Base-by-base conservation (phyloP, 768 basidiomycete species). In the Kwoniella sp. region DNA sequence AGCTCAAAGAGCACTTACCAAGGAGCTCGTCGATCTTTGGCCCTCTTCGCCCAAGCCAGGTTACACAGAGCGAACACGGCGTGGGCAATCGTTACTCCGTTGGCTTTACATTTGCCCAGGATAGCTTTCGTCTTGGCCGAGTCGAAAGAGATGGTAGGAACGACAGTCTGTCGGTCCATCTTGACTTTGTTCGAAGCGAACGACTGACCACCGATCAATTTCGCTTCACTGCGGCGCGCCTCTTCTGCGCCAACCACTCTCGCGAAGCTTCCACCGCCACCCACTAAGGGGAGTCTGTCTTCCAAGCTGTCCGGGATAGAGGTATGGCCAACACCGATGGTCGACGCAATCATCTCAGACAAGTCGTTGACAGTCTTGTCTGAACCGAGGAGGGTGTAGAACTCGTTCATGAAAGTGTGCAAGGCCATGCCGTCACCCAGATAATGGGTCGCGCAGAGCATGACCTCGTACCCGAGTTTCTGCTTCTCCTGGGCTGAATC, bases 361-460 rank as follows among this genome's bases (percentile, higher is more conserved):
- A 75, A 41, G 15, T 72, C 68, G 51, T 66, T 64, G 8, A 65
- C 31, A 26, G 58, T 63, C 52, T 34, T 59, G 28, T 65, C 67
- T 4, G 61, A 67, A 0, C 85, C 87, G 45, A 92, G 82, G 2
- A 92, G 82, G 20, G 82, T 78, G 76, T 92, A 89, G 74, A 92
- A 87, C 69, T 92, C 89, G 77, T 91, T 90, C 26, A 89, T 90
- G 67, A 89, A 89, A 65, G 86, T 84, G 79, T 92, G 90, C 20
- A 92, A 83, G 1, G 90, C 89, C 88, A 92, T 91, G 23, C 92
- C 92, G 75, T 93, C 92, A 22, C 90, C 91, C 53, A 92, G 79
- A 78, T 89, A 92, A 76, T 93, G 92, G 7, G 89, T 86, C 2
- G 89, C 87, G 68, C 88, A 88, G 54, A 93, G 85, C 67, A 90